Evolutionary conservation across 2,329 filamentous ascomycete species (phyloP).

Genomic region (Geosmithia putterillii): DNA sequence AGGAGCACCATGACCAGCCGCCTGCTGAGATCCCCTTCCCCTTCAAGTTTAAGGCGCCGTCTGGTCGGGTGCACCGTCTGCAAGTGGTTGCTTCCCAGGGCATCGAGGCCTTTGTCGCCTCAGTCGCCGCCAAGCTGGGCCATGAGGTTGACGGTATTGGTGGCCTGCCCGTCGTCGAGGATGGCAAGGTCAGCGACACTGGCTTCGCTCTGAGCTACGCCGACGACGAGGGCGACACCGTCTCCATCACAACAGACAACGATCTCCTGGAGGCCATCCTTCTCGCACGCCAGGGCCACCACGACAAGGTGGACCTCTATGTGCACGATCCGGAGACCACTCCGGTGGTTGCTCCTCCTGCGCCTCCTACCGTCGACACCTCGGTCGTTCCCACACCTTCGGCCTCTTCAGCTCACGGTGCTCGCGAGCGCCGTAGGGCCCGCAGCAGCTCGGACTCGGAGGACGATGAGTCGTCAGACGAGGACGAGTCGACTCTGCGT

Average conservation of each 20-base stretch:
- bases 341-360: constrained; percentile 56
- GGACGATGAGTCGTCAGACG: constrained; percentile 39
- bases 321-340: constrained; percentile 88
- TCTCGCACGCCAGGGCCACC: constrained; percentile 62
- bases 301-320: constrained; percentile 94
- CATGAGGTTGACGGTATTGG: constrained; percentile 73
- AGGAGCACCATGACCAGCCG: constrained; percentile 37
- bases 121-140: constrained; percentile 76
- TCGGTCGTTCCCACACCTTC: constrained; percentile 31
- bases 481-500: constrained; percentile 34
- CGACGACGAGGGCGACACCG: constrained; percentile 92
- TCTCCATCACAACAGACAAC: constrained; percentile 92
- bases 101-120: constrained; percentile 63
- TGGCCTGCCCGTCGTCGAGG: constrained; percentile 63
- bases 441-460: constrained; percentile 46
- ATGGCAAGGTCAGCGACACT: constrained; percentile 61
- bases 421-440: constrained; percentile 36
- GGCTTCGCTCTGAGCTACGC: constrained; percentile 93
- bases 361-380: constrained; percentile 26
- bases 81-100: constrained; percentile 75
- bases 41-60: constrained; percentile 98
- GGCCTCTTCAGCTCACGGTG: constrained; percentile 29
- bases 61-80: constrained; percentile 83
- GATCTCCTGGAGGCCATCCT: constrained; percentile 85
- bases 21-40: constrained; percentile 71